Evolutionary conservation across 345 rosid genomes (phyloP), one percentile per base, ranked within the genome.

Genomic region (Populus davidiana): DNA sequence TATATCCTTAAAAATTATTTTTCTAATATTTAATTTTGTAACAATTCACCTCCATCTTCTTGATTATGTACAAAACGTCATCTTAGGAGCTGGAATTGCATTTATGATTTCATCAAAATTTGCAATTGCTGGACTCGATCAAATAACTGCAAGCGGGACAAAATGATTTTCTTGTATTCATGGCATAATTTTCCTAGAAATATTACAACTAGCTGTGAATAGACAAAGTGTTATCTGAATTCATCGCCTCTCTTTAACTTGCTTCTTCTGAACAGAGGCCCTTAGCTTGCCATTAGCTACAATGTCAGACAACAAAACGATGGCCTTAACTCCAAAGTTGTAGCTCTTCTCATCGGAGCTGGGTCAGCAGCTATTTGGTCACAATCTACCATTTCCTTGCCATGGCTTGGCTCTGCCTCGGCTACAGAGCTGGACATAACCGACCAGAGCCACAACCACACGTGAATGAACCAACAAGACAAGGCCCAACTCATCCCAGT

Each of bases 361-460:
- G 87, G 85, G 16, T 79, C 85, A 0, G 83, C 86, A 0, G 88
- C 85, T 9, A 29, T 88, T 0, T 85, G 21, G 72, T 78, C 65
- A 70, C 83, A 23, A 64, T 88, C 78, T 87, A 86, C 87, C 88
- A 87, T 14, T 86, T 89, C 82, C 18, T 83, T 0, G 43, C 78
- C 41, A 17, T 54, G 0, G 68, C 85, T 1, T 83, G 88, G 87
- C 70, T 87, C 79, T 67, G 67, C 31, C 79, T 14, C 35, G 78
- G 27, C 1, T 11, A 21, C 49, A 36, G 33, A 18, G 18, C 38
- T 18, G 2, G 65, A 7, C 65, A 62, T 10, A 11, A 23, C 71
- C n/a, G 13, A 9, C 63, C 56, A 6, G 65, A 23, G 25, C 38
- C 18, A 1, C 72, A 4, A 2, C 49, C 33, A 14, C 29, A 20